Base-by-base conservation (phyloP, 2,329 filamentous ascomycete species). In the Penicillium sp. region DNA sequence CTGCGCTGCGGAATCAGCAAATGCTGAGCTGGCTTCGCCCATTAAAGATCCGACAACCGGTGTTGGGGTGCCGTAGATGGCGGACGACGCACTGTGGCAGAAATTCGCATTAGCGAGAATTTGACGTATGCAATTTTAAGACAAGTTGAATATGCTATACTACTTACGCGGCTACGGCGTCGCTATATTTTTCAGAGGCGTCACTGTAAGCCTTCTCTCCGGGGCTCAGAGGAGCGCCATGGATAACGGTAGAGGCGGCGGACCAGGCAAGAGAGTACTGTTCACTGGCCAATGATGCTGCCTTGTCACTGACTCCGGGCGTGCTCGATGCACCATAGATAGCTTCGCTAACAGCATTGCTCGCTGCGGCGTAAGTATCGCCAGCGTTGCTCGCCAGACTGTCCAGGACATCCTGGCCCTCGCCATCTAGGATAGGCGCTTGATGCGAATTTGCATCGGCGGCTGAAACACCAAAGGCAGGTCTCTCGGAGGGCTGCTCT, bases 131-230 rank as follows among this genome's bases (percentile, higher is more conserved):
- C 18, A 43, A 20, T 34, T 16, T 22, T 24, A n/a, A 31, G 26
- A 39, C 14, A 55, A 4, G 14, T 5, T 29, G 20, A 32, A 38
- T 43, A 31, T n/a, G 16, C 29, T 40, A 26, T 29, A 29, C 38
- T 24, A 71, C 80, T 76, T 76, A 82, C 74, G 83, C 82, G 56
- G 81, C 78, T 54, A 86, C 81, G 51, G 84, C 84, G 57, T 82
- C 75, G 29, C 75, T 72, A 66, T 85, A 86, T 57, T 79, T 79
- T 46, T 82, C 79, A 22, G 80, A 78, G 16, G 80, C 81, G 38
- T 78, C 77, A 56, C 78, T 82, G 9, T 78, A 77, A 26, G 80
- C 73, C 48, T 76, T 81, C 59, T 79, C 75, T 10, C 64, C 71
- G 31, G 68, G 65, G n/a, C 75, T 73, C 55, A 74, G 66, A 44